These are phyloP conservation scores for Nemania sp. DNA, from an alignment of 2,329 filamentous ascomycete genomes.

Conservation along the genomic window DNA sequence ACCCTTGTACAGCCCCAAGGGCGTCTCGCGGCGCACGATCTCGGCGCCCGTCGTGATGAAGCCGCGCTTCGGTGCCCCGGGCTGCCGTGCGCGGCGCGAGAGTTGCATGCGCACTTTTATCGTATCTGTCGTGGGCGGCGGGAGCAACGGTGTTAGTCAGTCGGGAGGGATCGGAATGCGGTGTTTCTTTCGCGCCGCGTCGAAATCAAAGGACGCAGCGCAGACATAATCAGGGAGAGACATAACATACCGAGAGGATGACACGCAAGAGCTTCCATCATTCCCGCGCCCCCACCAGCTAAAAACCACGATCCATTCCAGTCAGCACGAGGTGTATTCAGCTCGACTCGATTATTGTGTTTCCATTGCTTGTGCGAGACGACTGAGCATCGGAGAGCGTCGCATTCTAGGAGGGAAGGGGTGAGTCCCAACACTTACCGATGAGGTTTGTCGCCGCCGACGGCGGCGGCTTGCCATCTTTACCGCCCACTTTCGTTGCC, in stretches of 20 bases:
- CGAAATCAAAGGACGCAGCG: neutral
- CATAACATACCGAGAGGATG: constrained; percentile 82
- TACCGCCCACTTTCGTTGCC: constrained; percentile 49
- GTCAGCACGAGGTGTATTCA: constrained; percentile 1
- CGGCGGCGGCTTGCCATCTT: constrained; percentile 72
- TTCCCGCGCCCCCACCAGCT: constrained; percentile 96
- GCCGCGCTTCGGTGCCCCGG: constrained; percentile 83
- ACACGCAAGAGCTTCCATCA: constrained; percentile 98
- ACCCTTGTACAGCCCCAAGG: constrained; percentile 93
- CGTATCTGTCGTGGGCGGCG: constrained; percentile 63
- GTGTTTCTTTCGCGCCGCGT: no score
- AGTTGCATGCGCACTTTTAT: constrained; percentile 99
- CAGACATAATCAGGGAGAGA: constrained; percentile 16
- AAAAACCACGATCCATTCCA: neutral
- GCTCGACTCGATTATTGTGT: neutral
- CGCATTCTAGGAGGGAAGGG: neutral
- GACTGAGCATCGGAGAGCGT: no score
- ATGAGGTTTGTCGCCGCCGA: constrained; percentile 90
- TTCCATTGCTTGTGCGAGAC: neutral
- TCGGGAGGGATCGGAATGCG: neutral
- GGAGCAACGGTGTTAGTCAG: constrained; percentile 10
- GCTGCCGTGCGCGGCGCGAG: constrained; percentile 79
- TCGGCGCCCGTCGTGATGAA: constrained; percentile 85
- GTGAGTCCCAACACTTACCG: constrained; percentile 55
- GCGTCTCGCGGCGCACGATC: constrained; percentile 88